Base-by-base conservation (phyloP, 805 yeast genomes). In the Jamesozyma jinghongensis region DNA sequence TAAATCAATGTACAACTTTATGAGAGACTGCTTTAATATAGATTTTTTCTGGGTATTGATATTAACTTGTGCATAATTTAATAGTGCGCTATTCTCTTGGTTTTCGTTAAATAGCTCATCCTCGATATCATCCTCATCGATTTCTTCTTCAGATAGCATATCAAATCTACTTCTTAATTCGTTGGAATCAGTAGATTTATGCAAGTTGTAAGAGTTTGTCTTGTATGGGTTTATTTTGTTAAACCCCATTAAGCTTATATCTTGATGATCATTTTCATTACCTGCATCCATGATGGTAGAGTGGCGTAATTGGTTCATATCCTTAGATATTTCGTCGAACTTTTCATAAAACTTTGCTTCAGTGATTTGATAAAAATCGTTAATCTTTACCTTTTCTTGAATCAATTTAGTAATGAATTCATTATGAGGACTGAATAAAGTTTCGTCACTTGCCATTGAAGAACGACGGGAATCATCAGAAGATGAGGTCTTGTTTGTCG, bases 1-100 rank as follows among this genome's bases (percentile, higher is more conserved):
- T 31, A 88, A 65, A 22, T 77, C 71, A 19, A 87, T 86, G 62
- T 77, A 90, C 34, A 79, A 60, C 20, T 77, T 70, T 19, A 74
- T 69, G 13, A 81, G 65, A 36, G 84, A 68, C 52, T 78, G 79
- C 61, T 80, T 82, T 50, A 84, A 67, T 14, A 85, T 75, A 46
- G 85, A 76, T 46, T 73, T 65, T 48, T 68, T 69, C 62, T 77
- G 80, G 30, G 66, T 54, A 36, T 71, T 69, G 30, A 70, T 59
- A 44, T 71, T 69, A 43, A 76, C 66, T 52, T 76, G 78, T 8
- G 68, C 62, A 42, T 71, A 75, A 40, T 65, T 63, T 38, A 77
- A 56, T 36, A 77, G 61, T 0, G 79, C 78, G 18, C 78, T 67
- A 46, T 73, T 68, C 27, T 63, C 65, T 12, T 53, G 56, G 4